These are phyloP conservation scores for Diaporthe sp. DNA, from an alignment of 2,329 filamentous ascomycete species.

Conservation along the genomic window DNA sequence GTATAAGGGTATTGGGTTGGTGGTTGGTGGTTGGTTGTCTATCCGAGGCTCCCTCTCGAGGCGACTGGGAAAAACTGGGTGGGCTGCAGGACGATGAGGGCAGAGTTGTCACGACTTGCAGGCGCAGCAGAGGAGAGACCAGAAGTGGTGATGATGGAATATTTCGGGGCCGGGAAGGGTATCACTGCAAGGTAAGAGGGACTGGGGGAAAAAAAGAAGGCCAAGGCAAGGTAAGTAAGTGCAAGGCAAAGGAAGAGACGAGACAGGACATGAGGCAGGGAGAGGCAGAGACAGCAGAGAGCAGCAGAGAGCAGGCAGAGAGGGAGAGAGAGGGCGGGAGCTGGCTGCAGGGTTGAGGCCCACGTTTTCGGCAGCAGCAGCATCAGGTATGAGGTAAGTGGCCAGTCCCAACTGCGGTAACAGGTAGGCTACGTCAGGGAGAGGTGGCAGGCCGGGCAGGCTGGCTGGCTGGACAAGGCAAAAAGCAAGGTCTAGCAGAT, in stretches of 20 bases:
- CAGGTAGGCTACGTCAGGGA: background rate
- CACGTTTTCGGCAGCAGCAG: slow-evolving; percentile 6
- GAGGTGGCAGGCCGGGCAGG: background rate
- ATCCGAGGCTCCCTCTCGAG: background rate
- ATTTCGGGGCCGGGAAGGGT: background rate
- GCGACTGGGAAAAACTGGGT: background rate
- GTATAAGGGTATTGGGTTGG: no score
- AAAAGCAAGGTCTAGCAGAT: slow-evolving; percentile 25
- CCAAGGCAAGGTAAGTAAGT: background rate
- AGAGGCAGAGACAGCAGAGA: no score
- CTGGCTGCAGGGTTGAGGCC: background rate
- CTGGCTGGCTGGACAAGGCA: background rate
- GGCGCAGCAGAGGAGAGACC: background rate
- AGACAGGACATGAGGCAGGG: background rate
- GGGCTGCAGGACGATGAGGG: background rate
- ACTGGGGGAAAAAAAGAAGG: background rate
- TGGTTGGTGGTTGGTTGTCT: background rate
- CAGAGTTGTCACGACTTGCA: background rate
- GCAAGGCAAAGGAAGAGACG: background rate
- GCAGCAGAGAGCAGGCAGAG: no score
- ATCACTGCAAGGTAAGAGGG: background rate
- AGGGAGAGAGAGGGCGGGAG: background rate
- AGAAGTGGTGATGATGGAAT: background rate
- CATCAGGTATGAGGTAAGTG: slow-evolving; percentile 28
- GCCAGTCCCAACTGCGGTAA: background rate